Evolutionary conservation across 2,329 filamentous ascomycete species (phyloP), one percentile per base, ranked within the genome.

Genomic region (Lasiodiplodia gonubiensis): DNA sequence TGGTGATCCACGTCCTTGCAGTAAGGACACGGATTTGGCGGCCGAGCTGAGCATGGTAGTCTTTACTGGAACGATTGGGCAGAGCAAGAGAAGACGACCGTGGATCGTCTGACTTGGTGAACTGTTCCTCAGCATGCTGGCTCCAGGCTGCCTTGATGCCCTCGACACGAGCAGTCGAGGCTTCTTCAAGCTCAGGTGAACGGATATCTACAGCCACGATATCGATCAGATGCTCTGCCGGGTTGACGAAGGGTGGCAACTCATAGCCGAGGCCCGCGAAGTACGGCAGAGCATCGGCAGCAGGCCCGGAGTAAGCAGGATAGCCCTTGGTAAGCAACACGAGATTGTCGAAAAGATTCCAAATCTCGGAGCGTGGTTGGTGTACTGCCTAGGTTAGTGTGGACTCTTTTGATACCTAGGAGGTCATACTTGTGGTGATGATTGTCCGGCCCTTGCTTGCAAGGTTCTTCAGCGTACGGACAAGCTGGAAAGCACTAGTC

Each of bases 291-390:
- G 88, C 90, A 2, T 85, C 83, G 3, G 81, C 77, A 30, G 85
- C 83, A 0, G 81, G 79, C 0, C 91, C 91, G 25, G 88, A 89
- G 72, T 90, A 94, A 0, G 93, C 86, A 0, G 89, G 87, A 39
- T 85, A 86, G 0, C 91, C 91, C 71, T 84, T 85, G 1, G 90
- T 88, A 3, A 94, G 76, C 14, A 94, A 82, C 11, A 93, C 82
- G 8, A 93, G 82, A 68, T 88, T 88, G 75, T 93, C 91, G 73
- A 94, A 92, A 18, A 93, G 83, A 37, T 87, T 85, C 90, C 91
- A 94, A 16, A 94, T 93, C 75, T 93, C 91, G 0, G 90, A 92
- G 23, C 91, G 84, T 23, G 91, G 91, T 70, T 92, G 90, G 74
- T 94, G 91, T 42, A 94, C 71, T 66, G 68, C 18, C 16, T 8